These are phyloP conservation scores for Termitomyces sp. DNA, from an alignment of 768 basidiomycete genomes.

Conservation along the genomic window DNA sequence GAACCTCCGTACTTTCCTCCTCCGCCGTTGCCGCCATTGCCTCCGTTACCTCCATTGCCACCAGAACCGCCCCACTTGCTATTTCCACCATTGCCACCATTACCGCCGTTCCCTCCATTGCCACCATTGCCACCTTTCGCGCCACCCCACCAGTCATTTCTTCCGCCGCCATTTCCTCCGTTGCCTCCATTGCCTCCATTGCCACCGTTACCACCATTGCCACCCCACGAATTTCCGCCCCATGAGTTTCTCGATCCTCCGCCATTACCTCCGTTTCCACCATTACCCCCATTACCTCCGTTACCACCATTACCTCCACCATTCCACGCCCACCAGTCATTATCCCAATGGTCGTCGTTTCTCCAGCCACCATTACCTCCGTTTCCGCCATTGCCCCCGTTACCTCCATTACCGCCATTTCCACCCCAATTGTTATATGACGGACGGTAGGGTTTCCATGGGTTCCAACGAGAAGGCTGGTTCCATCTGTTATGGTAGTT, in stretches of 20 bases:
- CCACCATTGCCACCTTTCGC: background rate
- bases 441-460: background rate
- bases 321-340: background rate
- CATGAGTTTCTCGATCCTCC: background rate
- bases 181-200: background rate
- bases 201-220: background rate
- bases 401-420: background rate
- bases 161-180: background rate
- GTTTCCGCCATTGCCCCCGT: background rate
- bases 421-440: background rate
- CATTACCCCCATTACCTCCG: constrained; percentile 5
- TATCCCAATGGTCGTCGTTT: background rate
- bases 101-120: background rate
- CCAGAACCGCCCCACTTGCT: background rate
- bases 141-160: background rate
- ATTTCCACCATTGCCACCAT: background rate
- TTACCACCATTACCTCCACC: background rate
- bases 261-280: background rate
- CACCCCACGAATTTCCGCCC: background rate
- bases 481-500: background rate
- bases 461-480: background rate
- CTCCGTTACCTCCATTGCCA: background rate
- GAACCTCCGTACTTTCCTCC: background rate
- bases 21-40: background rate
- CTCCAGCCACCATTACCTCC: background rate